These are phyloP conservation scores for Hermanozyma aechmeae DNA, from an alignment of 805 yeast species.

Conservation along the genomic window DNA sequence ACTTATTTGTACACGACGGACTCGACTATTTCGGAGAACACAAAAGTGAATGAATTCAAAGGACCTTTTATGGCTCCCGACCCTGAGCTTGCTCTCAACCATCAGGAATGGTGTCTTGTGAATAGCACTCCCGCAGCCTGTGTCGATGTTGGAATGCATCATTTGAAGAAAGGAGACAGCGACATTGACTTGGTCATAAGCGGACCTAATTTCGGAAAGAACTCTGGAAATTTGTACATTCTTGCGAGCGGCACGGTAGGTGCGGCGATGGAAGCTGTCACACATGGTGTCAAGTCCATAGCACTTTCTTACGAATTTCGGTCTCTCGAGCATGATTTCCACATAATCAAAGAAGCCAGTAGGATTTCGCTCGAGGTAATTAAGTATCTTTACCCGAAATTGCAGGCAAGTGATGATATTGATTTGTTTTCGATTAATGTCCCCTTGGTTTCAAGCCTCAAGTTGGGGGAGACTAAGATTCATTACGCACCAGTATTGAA, in stretches of 20 bases:
- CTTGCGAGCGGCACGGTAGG: slow-evolving; percentile 94
- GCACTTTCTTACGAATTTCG: slow-evolving; percentile 85
- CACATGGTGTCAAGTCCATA: slow-evolving; percentile 59
- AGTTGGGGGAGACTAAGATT: slow-evolving; percentile 49
- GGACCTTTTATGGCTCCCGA: slow-evolving; percentile 63
- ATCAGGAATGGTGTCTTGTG: slow-evolving; percentile 76
- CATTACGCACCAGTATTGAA: slow-evolving; percentile 70
- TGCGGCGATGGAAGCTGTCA: slow-evolving; percentile 90
- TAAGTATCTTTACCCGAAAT: slow-evolving; percentile 45
- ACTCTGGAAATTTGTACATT: slow-evolving; percentile 80
- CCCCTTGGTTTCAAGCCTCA: slow-evolving; percentile 55
- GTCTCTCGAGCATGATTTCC: slow-evolving; percentile 37
- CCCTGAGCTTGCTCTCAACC: slow-evolving; percentile 12
- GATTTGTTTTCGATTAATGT: slow-evolving; percentile 81
- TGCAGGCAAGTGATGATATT: slow-evolving; percentile 39
- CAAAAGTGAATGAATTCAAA: slow-evolving; percentile 32
- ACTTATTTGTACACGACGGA: slow-evolving; percentile 50
- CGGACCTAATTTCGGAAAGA: slow-evolving; percentile 95
- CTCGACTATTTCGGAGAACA: slow-evolving; percentile 36
- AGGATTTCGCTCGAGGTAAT: slow-evolving; percentile 56
- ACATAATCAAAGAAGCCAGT: slow-evolving; percentile 55
- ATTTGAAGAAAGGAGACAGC: slow-evolving; percentile 40
- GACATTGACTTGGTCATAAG: slow-evolving; percentile 81
- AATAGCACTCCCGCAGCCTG: slow-evolving; percentile 97
- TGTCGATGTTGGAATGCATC: slow-evolving; percentile 80